Percentiles rank a stretch among this genome's conserved stretches.
These are phyloP conservation scores for Dendrocalamus sinicus DNA, from an alignment of 176 grass and related monocot genomes.

Conservation along the genomic window DNA sequence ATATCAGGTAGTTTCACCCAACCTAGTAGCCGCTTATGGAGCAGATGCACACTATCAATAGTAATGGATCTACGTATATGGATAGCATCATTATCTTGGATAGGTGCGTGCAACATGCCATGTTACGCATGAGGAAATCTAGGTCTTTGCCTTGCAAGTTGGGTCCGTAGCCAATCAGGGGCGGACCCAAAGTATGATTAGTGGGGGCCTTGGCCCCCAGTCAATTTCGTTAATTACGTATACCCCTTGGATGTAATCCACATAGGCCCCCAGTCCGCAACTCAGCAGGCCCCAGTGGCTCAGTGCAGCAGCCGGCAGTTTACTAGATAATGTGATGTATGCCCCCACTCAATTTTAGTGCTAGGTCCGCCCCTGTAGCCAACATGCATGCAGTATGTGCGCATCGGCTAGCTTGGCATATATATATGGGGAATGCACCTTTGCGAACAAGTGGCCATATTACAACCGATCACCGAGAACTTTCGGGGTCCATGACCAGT, in stretches of 20 bases:
- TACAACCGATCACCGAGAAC: slow-evolving; percentile 22
- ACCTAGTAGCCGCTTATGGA: background rate
- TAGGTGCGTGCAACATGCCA: slow-evolving; percentile 47
- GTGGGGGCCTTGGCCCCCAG: no score
- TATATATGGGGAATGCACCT: slow-evolving; percentile 20
- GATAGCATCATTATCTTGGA: background rate
- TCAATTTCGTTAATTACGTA: no score
- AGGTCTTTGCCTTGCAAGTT: slow-evolving; percentile 47
- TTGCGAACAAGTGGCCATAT: slow-evolving; percentile 33
- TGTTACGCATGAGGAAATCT: slow-evolving; percentile 53
- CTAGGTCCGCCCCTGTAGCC: no score
- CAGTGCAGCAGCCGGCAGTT: no score
- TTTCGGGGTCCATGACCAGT: slow-evolving; percentile 35
- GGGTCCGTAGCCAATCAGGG: slow-evolving; percentile 21
- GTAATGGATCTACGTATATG: slow-evolving; percentile 24
- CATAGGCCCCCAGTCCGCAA: no score
- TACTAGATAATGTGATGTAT: no score
- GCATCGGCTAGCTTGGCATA: background rate
- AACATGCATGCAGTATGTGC: slow-evolving; percentile 3
- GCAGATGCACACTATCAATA: background rate
- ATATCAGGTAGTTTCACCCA: background rate
- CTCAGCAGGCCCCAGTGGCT: no score
- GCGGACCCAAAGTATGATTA: no score
- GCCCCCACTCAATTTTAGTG: no score
- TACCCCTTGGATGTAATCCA: no score